Evolutionary conservation across 495 filamentous ascomycete genomes (phyloP).

Genomic region (Neurospora tetrasperma): DNA sequence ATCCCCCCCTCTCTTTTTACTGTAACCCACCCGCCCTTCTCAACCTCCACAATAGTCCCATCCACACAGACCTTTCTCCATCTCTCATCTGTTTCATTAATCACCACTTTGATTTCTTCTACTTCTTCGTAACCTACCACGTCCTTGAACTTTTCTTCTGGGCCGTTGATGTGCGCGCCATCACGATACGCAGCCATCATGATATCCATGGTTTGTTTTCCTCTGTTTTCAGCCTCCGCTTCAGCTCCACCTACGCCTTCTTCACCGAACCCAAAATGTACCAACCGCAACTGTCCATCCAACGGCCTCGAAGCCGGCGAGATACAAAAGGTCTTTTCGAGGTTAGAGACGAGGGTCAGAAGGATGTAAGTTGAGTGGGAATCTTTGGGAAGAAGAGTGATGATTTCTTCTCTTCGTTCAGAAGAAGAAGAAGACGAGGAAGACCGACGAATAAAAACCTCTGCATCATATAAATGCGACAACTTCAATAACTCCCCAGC

Average conservation of each 20-base stretch:
- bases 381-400: neutral
- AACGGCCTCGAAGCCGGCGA: conserved; percentile 57
- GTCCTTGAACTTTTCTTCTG: conserved; percentile 16
- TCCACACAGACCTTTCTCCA: conserved; percentile 87
- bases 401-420: too few species aligned
- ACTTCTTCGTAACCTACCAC: conserved; percentile 57
- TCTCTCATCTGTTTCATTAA: conserved; percentile 50
- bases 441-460: conserved; percentile 31
- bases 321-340: conserved; percentile 72
- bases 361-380: conserved; percentile 51
- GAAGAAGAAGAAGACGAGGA: neutral
- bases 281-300: conserved; percentile 54
- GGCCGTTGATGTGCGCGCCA: conserved; percentile 50
- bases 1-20: conserved; percentile 27
- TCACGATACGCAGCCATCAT: conserved; percentile 66
- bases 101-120: conserved; percentile 52
- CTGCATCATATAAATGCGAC: conserved; percentile 60
- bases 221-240: conserved; percentile 7
- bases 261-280: conserved; percentile 51
- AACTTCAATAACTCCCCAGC: conserved; percentile 57
- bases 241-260: neutral
- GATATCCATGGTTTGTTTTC: conserved; percentile 57
- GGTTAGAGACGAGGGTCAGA: conserved; percentile 60
- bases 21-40: conserved; percentile 60
- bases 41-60: conserved; percentile 69